Base-by-base conservation (phyloP, 352 stramenopile genomes). In the Globisporangium apiculatum region DNA sequence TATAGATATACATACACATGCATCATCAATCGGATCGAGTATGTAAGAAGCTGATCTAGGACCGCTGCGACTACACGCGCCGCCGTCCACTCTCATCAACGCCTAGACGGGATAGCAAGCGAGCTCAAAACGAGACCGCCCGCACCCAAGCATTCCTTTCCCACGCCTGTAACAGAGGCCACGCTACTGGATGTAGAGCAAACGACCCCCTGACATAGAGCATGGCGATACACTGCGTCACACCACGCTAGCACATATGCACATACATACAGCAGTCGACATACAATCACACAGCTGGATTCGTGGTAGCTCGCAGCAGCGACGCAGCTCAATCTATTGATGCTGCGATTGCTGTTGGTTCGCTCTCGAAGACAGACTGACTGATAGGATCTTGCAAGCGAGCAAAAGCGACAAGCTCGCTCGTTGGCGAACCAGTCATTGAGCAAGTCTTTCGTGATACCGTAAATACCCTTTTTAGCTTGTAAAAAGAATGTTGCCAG, bases 41-140 rank as follows among this genome's bases (percentile, higher is more conserved):
- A 78, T 89, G 79, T 89, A 71, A 86, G 79, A 71, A 84, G 66
- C 69, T 86, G 79, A 87, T 89, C 79, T 89, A 89, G 79, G 76
- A 72, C 67, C 43, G 55, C 64, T 54, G 35, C 66, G 43, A 63
- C 49, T 68, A 68, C 24, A 18, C 57, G 14, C 47, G 58, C 57
- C 55, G 62, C 70, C 57, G 69, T 87, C 79, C 79, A 89, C 77
- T 89, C 77, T 87, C 79, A 83, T 86, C 79, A 89, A 64, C 75
- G 68, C 67, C 79, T 85, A 61, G 65, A 81, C 75, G 69, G 55
- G 67, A 80, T 64, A 75, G 58, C 62, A 72, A 55, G 58, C 64
- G 56, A 68, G 66, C 75, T 86, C 79, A 89, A 72, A 89, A 89
- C 79, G 75, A 86, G 72, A 64, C 62, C 62, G 47, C 60, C 64